phyloP scores from a whole-genome alignment of 805 yeast genomes.

The Priceomyces fermenticarens region DNA sequence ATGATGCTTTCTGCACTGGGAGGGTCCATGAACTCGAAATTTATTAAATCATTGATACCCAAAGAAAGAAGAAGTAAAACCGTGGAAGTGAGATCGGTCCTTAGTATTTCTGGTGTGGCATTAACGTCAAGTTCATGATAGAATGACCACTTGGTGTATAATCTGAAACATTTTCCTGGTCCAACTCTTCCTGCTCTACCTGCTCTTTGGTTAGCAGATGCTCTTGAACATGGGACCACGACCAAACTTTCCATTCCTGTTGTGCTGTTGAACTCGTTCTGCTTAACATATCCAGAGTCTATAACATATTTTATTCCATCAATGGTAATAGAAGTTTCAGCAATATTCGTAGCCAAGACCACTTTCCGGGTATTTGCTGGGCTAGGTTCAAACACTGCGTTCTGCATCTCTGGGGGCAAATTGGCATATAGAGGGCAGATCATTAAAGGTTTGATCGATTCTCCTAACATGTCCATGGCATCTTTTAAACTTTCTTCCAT shows the following conservation, averaged over 20 bases:
- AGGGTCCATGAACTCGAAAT: conserved; percentile 88
- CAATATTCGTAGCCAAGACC: conserved; percentile 92
- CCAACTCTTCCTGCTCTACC: conserved; percentile 49
- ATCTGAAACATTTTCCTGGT: conserved; percentile 58
- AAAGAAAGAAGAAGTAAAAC: conserved; percentile 74
- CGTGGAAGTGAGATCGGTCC: conserved; percentile 77
- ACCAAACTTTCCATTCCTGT: conserved; percentile 47
- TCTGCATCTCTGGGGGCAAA: conserved; percentile 80
- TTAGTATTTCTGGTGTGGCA: conserved; percentile 88
- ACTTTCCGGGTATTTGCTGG: conserved; percentile 79
- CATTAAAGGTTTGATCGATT: conserved; percentile 57
- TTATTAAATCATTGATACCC: conserved; percentile 78
- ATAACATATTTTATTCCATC: conserved; percentile 42
- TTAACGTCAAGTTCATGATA: conserved; percentile 71
- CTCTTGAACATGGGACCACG: conserved; percentile 44
- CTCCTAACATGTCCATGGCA: conserved; percentile 61
- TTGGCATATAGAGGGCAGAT: conserved; percentile 90
- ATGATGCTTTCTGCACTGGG: conserved; percentile 75
- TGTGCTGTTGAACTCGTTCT: conserved; percentile 38
- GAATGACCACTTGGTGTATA: conserved; percentile 82
- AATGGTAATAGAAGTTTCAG: conserved; percentile 44
- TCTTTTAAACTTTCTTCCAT: conserved; percentile 69
- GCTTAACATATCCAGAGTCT: conserved; percentile 46
- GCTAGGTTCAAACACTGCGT: conserved; percentile 80
- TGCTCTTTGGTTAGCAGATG: conserved; percentile 46